Evolutionary conservation across 2,329 filamentous ascomycete species (phyloP), one percentile per base, ranked within the genome.

Genomic region (Microthyrium microscopicum): DNA sequence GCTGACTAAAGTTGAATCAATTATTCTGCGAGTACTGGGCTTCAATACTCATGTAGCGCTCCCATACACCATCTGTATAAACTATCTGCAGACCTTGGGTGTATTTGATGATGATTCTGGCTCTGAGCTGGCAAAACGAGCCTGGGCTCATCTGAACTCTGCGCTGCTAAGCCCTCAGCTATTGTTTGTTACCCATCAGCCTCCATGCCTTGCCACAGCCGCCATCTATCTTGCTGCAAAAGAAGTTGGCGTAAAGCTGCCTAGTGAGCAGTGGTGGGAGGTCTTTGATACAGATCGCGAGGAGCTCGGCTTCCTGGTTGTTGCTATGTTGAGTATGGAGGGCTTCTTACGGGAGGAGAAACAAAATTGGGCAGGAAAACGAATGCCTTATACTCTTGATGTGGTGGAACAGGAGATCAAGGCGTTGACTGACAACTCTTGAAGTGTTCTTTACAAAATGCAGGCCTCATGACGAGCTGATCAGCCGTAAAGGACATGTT

Each of bases 261-360:
- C 87, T 0, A 78, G 79, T 41, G 71, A 70, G 30, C 76, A 82
- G 41, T 98, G 89, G 89, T 98, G 89, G 89, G 85, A 94, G 54
- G 82, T 95, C 0, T 95, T 95, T 52, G 89, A 98, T 54, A 81
- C 89, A 5, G 85, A 94, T 46, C 67, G 89, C 32, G 89, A 98
- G 60, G 84, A 93, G 51, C 63, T 98, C 22, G 89, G 89, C 0
- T 95, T 95, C 45, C 56, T 95, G 37, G 84, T 92, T 3, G 81
- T 94, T 8, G 84, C 68, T 0, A 70, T 94, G 68, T 63, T 73
- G 40, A 94, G 85, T 46, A 60, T 91, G 35, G 74, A 78, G 40
- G 73, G 70, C 1, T 83, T 78, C 56, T 71, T 73, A 34, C 57
- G 55, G 39, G 62, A 62, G 26, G 73, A 80, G 46, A 65, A 55